phyloP scores from a whole-genome alignment of 176 grass and related monocot species.

The Luzula sylvatica region DNA sequence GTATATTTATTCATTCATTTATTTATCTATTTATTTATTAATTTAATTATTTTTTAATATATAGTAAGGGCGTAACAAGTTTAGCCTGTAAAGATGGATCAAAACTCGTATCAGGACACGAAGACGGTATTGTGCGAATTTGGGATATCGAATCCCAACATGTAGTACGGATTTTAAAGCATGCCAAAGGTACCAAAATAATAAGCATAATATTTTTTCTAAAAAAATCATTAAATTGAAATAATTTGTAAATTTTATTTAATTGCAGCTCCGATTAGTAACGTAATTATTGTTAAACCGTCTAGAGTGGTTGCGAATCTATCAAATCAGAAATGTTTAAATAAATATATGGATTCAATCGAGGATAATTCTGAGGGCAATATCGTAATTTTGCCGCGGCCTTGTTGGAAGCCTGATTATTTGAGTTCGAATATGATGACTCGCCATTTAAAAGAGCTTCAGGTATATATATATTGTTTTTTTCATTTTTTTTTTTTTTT shows the following conservation, averaged over 20 bases:
- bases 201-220: background rate
- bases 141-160: constrained; percentile 12
- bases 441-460: constrained; percentile 15
- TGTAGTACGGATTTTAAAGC: constrained; percentile 11
- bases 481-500: background rate
- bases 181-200: constrained; percentile 4
- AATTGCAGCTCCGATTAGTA: constrained; percentile 12
- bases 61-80: constrained; percentile 10
- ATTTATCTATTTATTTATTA: constrained; percentile 1
- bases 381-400: constrained; percentile 10
- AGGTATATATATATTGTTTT: background rate
- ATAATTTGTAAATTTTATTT: background rate
- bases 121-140: constrained; percentile 18
- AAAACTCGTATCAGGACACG: constrained; percentile 2
- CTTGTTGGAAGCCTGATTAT: constrained; percentile 18
- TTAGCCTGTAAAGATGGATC: constrained; percentile 13
- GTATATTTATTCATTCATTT: constrained; percentile 27
- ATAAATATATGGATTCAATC: constrained; percentile 7
- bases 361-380: constrained; percentile 10
- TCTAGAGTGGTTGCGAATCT: background rate
- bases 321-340: constrained; percentile 9
- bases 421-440: constrained; percentile 9
- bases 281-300: constrained; percentile 12
- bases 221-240: background rate
- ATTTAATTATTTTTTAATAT: background rate